Percentiles rank a stretch among this genome's conserved stretches.
phyloP scores from a whole-genome alignment of 345 rosid species.

The Eucalyptus cloeziana region DNA sequence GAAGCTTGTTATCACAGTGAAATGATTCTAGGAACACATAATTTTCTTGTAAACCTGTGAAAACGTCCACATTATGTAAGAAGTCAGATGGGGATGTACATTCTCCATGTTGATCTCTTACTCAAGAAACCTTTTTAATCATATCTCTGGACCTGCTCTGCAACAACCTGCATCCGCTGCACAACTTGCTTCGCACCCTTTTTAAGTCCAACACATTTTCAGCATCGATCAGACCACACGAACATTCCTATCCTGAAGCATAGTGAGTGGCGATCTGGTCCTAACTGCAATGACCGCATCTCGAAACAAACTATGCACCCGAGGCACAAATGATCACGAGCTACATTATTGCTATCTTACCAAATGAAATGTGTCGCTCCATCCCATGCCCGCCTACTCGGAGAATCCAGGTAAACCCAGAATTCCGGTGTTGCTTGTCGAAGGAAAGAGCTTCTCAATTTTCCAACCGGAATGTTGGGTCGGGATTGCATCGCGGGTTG shows the following conservation, averaged over 20 bases:
- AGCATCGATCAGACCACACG: not conserved
- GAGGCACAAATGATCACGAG: not conserved
- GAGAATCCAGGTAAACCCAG: not conserved
- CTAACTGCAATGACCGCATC: not conserved
- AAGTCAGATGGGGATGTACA: not conserved
- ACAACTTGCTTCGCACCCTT: not conserved
- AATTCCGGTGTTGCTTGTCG: not conserved
- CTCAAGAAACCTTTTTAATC: not conserved
- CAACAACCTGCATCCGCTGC: not conserved
- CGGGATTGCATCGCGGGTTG: not conserved
- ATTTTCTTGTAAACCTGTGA: not conserved
- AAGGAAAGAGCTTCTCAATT: not conserved
- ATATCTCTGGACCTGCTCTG: not conserved
- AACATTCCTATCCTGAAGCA: not conserved
- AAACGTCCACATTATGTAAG: not conserved
- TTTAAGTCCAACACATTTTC: not conserved
- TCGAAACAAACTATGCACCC: not conserved
- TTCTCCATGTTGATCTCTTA: not conserved
- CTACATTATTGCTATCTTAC: not conserved
- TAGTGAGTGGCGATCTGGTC: not conserved
- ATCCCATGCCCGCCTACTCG: not conserved
- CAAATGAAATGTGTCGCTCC: not conserved
- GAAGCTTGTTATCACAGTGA: not conserved
- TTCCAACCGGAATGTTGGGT: not conserved
- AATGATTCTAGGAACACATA: not conserved